These are phyloP conservation scores for Shiraia sp. DNA, from an alignment of 2,329 filamentous ascomycete species.

Conservation along the genomic window DNA sequence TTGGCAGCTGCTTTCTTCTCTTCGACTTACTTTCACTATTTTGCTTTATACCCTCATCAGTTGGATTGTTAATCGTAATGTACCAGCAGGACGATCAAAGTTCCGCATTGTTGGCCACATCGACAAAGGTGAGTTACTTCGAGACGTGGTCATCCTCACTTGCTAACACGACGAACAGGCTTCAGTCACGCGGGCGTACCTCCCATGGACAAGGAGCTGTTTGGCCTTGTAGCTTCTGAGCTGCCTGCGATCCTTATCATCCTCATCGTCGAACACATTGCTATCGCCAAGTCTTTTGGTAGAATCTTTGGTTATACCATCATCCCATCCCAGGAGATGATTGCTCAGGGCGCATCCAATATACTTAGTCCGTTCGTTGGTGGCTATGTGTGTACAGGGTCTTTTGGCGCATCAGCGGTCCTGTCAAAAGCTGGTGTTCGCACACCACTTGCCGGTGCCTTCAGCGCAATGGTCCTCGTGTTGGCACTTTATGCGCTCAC, in stretches of 20 bases:
- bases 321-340: slow-evolving; percentile 89
- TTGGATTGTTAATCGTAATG: slow-evolving; percentile 67
- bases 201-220: slow-evolving; percentile 64
- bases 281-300: slow-evolving; percentile 92
- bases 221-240: slow-evolving; percentile 68
- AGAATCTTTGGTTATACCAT: slow-evolving; percentile 92
- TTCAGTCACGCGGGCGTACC: slow-evolving; percentile 79
- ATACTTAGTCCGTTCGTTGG: slow-evolving; percentile 85
- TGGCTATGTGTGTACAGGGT: slow-evolving; percentile 86
- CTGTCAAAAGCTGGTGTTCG: slow-evolving; percentile 92
- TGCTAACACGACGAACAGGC: slow-evolving; percentile 49
- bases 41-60: slow-evolving; percentile 87
- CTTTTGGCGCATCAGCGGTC: slow-evolving; percentile 91
- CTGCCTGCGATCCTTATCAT: slow-evolving; percentile 86
- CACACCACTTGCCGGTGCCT: slow-evolving; percentile 83
- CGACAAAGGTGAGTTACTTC: slow-evolving; percentile 63
- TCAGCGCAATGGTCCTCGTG: slow-evolving; percentile 80
- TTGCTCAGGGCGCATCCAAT: slow-evolving; percentile 87
- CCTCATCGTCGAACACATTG: slow-evolving; percentile 90
- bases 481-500: slow-evolving; percentile 85
- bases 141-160: not conserved
- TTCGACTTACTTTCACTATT: slow-evolving; percentile 86
- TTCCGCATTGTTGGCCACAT: slow-evolving; percentile 77
- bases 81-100: slow-evolving; percentile 47
- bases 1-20: slow-evolving; percentile 84